These are phyloP conservation scores for Hericium erinaceus DNA, from an alignment of 768 basidiomycete species.

Conservation along the genomic window DNA sequence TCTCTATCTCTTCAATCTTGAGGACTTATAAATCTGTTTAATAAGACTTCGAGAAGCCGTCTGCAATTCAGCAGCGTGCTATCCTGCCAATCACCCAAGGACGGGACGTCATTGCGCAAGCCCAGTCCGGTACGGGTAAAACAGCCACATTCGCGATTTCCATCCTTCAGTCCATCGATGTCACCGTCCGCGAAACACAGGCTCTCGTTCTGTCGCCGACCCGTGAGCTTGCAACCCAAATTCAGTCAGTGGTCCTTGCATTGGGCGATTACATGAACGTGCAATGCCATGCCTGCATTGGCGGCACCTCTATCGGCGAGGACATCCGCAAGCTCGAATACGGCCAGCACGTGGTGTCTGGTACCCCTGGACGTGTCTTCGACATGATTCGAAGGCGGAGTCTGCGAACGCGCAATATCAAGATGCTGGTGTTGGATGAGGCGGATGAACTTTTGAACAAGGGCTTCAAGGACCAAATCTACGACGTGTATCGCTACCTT, in stretches of 20 bases:
- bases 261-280: constrained; percentile 99
- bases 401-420: constrained; percentile 92
- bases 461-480: constrained; percentile 99
- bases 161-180: constrained; percentile 96
- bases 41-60: constrained; percentile 91
- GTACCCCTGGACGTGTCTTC: constrained; percentile 95
- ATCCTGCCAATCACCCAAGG: constrained; percentile 94
- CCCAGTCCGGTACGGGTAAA: constrained; percentile 99
- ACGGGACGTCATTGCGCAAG: constrained; percentile 97
- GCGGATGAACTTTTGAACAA: constrained; percentile 96
- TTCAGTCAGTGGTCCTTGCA: constrained; percentile 93
- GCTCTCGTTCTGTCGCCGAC: constrained; percentile 95
- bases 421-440: constrained; percentile 93
- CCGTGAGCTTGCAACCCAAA: constrained; percentile 98
- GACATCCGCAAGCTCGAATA: constrained; percentile 96
- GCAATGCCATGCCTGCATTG: constrained; percentile 97
- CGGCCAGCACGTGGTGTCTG: constrained; percentile 94
- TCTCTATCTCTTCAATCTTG: background rate
- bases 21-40: constrained; percentile 1
- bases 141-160: constrained; percentile 98
- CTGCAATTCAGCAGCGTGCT: constrained; percentile 96
- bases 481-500: constrained; percentile 96
- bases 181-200: constrained; percentile 89
- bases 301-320: constrained; percentile 94
- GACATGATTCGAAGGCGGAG: constrained; percentile 97